Evolutionary conservation across 176 grass and related monocot species (phyloP), one percentile per base, ranked within the genome.

Genomic region (Oryza nivara): DNA sequence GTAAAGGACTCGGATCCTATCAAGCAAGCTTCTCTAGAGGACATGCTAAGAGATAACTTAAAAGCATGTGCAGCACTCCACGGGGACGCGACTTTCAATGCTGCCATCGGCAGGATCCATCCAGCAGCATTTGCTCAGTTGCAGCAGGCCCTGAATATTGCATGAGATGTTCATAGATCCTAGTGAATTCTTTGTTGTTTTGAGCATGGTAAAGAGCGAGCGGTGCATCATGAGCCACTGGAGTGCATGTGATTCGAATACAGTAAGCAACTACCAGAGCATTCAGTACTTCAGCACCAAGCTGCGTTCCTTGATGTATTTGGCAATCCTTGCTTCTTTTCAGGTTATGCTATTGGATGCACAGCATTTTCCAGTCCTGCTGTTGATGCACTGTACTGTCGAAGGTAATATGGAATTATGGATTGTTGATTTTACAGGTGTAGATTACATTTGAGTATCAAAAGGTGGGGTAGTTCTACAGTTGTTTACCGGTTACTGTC

Each of bases 41-140:
- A 91, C 7, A 75, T 96, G 63, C 74, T 99, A 75, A 91, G 92
- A 75, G 93, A 99, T 35, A 99, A 99, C 83, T 80, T 99, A 22
- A 99, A 99, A 74, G 85, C 93, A 65, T 99, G 91, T 94, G 89
- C 93, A 36, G 64, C 89, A 86, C 79, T 94, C 84, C 96, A 96
- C 19, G 96, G 96, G 80, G 91, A 99, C 67, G 74, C 88, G 75
- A 84, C 86, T 36, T 99, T 99, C 79, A 99, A 92, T 88, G 91
- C 91, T 43, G 96, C 96, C 77, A 96, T 99, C 64, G 79, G 89
- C 71, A 91, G 89, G 74, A 94, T 99, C 48, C 93, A 99, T 88
- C 96, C 96, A n/a, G 82, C 96, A 75, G 90, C 91, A 65, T 94
- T 99, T 82, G 91, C 96, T 84, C 91, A 99, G 88, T 82, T 99